Base-by-base conservation (phyloP, 1,139 yeast species). In the Geotrichum macrosporum region DNA sequence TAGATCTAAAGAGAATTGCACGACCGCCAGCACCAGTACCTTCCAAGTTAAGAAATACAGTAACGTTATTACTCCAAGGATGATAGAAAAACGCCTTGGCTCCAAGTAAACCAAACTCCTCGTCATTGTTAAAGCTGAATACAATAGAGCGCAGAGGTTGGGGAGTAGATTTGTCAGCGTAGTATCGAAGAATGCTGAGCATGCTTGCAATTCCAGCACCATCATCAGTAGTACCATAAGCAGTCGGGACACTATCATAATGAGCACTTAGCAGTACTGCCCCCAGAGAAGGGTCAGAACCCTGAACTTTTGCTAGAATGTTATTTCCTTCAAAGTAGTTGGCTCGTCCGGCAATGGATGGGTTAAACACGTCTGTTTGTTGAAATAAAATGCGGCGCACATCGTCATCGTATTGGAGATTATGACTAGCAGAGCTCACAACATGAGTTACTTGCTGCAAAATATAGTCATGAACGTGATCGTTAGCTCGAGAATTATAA, bases 11-110 rank as follows among this genome's bases (percentile, higher is more conserved):
- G 39, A 89, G 69, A 31, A 85, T 74, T 0, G 96, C 89, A 53
- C 84, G 78, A 5, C 95, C 95, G 22, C 96, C 96, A 3, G 94
- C 85, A 2, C 96, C 96, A 0, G 96, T 86, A n/a, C 96, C 96
- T 70, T 89, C 97, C 54, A 89, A 70, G 61, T 89, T 89, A 56
- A 89, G 72, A 55, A 89, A 84, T 55, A 76, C 82, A 37, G 72
- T 72, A 3, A 84, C 79, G 13, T 75, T 66, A 42, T 74, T 66
- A 27, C 78, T 73, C 94, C 95, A 87, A 13, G 84, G 81, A 61
- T 88, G 95, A 31, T 71, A 62, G 50, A 84, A 68, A 60, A 87
- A 88, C 0, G 86, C 77, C 44, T 75, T 74, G 0, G 96, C 95
- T 2, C 97, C 96, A 46, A 81, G 70, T 38, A 89, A 71, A 0